Evolutionary conservation across 768 basidiomycete genomes (phyloP), one percentile per base, ranked within the genome.

Genomic region (Tylopilus felleus): DNA sequence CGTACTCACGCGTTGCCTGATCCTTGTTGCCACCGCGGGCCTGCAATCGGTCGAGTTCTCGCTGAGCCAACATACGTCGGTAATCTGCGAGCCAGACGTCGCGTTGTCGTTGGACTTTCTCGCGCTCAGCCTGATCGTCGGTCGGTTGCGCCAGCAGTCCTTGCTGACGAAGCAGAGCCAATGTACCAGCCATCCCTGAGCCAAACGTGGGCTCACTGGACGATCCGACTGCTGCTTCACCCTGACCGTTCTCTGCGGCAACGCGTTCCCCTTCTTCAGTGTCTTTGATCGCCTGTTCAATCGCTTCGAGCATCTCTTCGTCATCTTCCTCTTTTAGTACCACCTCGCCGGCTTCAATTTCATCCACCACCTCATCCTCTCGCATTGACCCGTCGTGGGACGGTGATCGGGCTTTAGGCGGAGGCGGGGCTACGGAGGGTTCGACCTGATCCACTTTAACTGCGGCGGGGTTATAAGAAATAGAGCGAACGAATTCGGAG

Each of bases 61-160:
- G 82, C 62, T 90, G 84, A 13, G 87, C 81, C 46, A 87, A 74
- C 52, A 85, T 79, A 33, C 79, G 79, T 40, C 94, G 83, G 66
- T 93, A 86, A 51, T 93, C 88, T 3, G 92, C 86, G 5, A 98
- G 74, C 95, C 96, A 99, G 2, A 88, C 58, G 71, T 98, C 95
- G 23, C 88, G 81, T 65, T 94, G 88, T 53, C 80, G 77, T 69
- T 98, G 94, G 5, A 85, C 79, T 49, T 76, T 79, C 70, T 99
- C 97, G 35, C 94, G 87, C 4, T 90, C 86, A 13, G 64, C 60
- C 56, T 82, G 81, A 55, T 94, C 89, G 0, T 83, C 71, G 7
- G 75, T 73, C 2, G 85, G 78, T 12, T 80, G 71, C 8, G 89
- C 81, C 35, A 98, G 68, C 21, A 97, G 78, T n/a, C 97, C 97